A percentile compares a stretch with the other conserved stretches of the same genome.
Conservation (phyloP, 139 green algal species). For the Auxenochlorella pyrenoidosa region DNA sequence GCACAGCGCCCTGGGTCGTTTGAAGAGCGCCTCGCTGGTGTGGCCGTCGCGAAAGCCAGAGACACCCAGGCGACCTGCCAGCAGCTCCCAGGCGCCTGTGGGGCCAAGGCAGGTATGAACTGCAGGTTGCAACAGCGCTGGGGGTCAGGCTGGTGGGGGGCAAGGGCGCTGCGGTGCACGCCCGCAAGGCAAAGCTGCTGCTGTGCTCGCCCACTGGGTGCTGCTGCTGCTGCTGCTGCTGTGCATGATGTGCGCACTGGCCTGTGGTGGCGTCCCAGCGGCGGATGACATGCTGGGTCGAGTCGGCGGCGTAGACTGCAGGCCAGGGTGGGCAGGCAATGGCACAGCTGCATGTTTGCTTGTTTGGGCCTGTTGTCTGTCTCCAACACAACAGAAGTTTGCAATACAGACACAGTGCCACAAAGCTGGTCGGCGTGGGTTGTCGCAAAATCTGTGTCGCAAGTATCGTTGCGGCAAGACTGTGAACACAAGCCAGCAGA, state of each 20-base stretch:
- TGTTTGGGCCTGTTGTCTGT: too few relatives aligned
- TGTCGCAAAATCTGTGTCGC: not conserved
- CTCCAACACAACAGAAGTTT: too few relatives aligned
- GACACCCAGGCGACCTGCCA: not conserved
- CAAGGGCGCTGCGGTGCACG: too few relatives aligned
- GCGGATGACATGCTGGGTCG: not conserved
- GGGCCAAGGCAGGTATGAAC: not conserved
- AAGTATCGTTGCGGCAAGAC: not conserved
- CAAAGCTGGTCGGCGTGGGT: too few relatives aligned
- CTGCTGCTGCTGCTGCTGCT: not conserved
- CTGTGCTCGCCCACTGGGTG: not conserved
- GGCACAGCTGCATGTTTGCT: not conserved
- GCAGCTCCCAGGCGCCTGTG: not conserved
- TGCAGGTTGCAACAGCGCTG: too few relatives aligned
- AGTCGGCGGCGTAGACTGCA: conserved; percentile 1
- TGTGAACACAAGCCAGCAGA: too few relatives aligned
- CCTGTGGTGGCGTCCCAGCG: not conserved
- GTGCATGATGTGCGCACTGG: too few relatives aligned
- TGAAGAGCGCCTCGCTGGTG: not conserved
- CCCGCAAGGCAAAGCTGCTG: too few relatives aligned
- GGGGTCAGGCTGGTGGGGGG: too few relatives aligned
- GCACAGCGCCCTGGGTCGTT: not conserved
- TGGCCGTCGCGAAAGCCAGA: not conserved
- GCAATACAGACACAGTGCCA: too few relatives aligned
- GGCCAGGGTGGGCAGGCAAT: not conserved